These are phyloP conservation scores for Phytophthora sansomeana DNA, from an alignment of 352 stramenopile genomes.

Conservation along the genomic window DNA sequence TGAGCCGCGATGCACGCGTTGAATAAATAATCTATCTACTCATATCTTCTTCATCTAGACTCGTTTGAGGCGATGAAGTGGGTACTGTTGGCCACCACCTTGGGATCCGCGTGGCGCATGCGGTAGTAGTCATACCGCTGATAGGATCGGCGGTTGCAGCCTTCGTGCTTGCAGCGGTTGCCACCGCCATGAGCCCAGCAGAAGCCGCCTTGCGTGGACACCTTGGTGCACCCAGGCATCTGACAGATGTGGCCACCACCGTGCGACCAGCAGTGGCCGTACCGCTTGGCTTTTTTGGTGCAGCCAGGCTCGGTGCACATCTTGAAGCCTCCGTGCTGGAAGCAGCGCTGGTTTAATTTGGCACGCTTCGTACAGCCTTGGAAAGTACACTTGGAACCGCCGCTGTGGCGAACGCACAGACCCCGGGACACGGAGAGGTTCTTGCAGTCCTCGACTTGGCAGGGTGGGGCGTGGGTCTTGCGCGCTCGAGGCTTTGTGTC, in stretches of 20 bases:
- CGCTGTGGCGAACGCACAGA: slow-evolving; percentile 56
- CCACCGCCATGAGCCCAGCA: slow-evolving; percentile 76
- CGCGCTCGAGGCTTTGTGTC: slow-evolving; percentile 1
- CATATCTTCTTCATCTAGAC: slow-evolving; percentile 10
- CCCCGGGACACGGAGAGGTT: slow-evolving; percentile 56
- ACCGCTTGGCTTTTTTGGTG: slow-evolving; percentile 69
- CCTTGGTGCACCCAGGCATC: slow-evolving; percentile 58
- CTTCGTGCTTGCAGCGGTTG: slow-evolving; percentile 62
- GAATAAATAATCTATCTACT: slow-evolving; percentile 24
- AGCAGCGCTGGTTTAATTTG: slow-evolving; percentile 72
- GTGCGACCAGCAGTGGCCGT: slow-evolving; percentile 79
- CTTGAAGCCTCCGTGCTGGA: slow-evolving; percentile 75
- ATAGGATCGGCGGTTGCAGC: slow-evolving; percentile 66
- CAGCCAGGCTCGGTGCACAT: slow-evolving; percentile 67
- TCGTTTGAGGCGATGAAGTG: slow-evolving; percentile 2
- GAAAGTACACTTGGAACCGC: slow-evolving; percentile 66
- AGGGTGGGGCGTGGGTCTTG: slow-evolving; percentile 52
- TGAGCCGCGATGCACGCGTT: not conserved
- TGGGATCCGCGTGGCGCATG: slow-evolving; percentile 44
- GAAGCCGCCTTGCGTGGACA: slow-evolving; percentile 65
- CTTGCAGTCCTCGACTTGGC: slow-evolving; percentile 55
- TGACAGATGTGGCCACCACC: slow-evolving; percentile 71
- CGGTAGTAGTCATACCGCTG: slow-evolving; percentile 72
- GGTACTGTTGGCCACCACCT: not conserved
- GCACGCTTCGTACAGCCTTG: slow-evolving; percentile 57